Evolutionary conservation across 169 alveolate species (phyloP).

Genomic region (Plasmodium gonderi): DNA sequence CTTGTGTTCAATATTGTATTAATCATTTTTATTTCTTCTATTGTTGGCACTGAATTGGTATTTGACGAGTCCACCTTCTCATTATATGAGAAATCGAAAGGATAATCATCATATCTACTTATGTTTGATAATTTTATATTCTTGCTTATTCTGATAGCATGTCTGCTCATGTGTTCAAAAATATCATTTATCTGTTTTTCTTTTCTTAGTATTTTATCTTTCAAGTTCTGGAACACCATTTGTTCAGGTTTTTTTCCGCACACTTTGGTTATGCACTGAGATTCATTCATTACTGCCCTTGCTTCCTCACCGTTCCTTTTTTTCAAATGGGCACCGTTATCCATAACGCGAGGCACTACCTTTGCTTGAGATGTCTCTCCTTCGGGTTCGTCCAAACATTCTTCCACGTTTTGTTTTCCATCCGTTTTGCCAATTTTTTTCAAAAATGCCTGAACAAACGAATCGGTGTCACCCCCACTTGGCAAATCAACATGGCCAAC

Average conservation of each 20-base stretch:
- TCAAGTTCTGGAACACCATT: not conserved
- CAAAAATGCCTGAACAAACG: not conserved
- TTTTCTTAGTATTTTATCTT: not conserved
- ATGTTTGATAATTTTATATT: slow-evolving; percentile 22
- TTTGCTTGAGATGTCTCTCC: not conserved
- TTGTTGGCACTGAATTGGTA: slow-evolving; percentile 13
- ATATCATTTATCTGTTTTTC: slow-evolving; percentile 40
- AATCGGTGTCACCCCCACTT: not conserved
- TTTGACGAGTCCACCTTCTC: not conserved
- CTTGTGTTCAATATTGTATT: slow-evolving; percentile 22
- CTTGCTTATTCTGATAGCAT: slow-evolving; percentile 38
- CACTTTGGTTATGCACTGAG: not conserved
- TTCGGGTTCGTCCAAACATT: too few relatives aligned
- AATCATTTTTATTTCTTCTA: slow-evolving; percentile 48
- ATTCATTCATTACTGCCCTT: not conserved
- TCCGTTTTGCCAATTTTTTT: too few relatives aligned
- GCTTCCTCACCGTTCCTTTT: not conserved
- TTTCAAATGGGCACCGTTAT: not conserved
- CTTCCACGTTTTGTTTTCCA: too few relatives aligned
- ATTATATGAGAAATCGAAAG: slow-evolving; percentile 33
- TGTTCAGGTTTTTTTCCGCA: not conserved
- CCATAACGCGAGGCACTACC: not conserved
- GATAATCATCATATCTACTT: slow-evolving; percentile 69
- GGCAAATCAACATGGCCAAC: slow-evolving; percentile 15
- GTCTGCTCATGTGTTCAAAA: slow-evolving; percentile 43